These are phyloP conservation scores for Picea engelmannii DNA, from an alignment of 83 land plant species.

Conservation along the genomic window DNA sequence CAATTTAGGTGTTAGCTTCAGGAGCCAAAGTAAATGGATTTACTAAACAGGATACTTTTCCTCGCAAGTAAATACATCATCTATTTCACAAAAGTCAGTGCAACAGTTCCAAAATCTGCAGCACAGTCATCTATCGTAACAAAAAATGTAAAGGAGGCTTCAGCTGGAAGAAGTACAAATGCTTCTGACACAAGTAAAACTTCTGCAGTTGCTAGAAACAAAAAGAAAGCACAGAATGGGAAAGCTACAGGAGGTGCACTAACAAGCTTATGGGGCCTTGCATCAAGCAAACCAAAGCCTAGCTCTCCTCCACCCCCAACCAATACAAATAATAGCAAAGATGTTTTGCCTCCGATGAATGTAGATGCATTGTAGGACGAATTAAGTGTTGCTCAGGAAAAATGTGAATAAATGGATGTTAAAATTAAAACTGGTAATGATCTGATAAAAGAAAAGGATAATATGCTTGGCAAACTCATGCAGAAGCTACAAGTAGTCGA, in stretches of 20 bases:
- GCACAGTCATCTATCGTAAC: slow-evolving; percentile 13
- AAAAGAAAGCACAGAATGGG: slow-evolving; percentile 21
- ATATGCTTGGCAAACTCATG: no score
- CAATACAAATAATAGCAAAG: slow-evolving; percentile 1
- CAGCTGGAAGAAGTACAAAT: neutral
- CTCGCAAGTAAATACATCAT: no score
- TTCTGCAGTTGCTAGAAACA: slow-evolving; percentile 25
- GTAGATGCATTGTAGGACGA: no score
- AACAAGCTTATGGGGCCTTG: no score
- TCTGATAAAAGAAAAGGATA: no score
- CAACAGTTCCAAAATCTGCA: slow-evolving; percentile 14
- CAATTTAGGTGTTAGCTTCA: neutral
- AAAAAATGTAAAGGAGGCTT: slow-evolving; percentile 19
- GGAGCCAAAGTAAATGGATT: no score
- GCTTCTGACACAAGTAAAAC: slow-evolving; percentile 21
- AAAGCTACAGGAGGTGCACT: no score
- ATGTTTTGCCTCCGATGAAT: neutral
- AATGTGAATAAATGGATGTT: no score
- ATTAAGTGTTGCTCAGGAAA: no score
- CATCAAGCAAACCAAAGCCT: slow-evolving; percentile 26
- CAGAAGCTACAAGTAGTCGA: no score
- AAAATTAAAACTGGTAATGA: no score
- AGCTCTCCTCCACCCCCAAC: slow-evolving; percentile 18
- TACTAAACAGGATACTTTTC: no score
- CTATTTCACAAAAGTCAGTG: neutral